Conservation (phyloP, 176 grass and related monocot genomes). For the Calamus simplicifolius region DNA sequence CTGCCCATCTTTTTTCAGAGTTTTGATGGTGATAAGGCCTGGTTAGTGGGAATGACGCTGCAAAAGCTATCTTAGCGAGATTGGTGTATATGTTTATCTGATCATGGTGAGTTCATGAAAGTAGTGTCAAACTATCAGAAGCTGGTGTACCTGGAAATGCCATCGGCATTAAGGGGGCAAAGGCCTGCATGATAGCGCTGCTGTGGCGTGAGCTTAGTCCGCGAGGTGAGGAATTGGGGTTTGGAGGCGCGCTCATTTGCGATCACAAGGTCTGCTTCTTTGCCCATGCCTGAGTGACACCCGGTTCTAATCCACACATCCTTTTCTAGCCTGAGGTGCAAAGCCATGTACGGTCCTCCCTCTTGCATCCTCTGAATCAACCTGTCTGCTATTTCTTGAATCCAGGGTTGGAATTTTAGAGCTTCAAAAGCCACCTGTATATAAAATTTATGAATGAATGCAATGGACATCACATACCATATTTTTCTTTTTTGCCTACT, state of each 20-base stretch:
- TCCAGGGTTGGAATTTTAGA: slow-evolving; percentile 30
- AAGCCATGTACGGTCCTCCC: slow-evolving; percentile 30
- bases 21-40: no score
- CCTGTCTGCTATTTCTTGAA: slow-evolving; percentile 14
- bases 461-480: no score
- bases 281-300: slow-evolving; percentile 27
- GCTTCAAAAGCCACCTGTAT: slow-evolving; percentile 35
- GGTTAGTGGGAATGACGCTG: no score
- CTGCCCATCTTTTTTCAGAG: no score
- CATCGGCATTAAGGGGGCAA: slow-evolving; percentile 35
- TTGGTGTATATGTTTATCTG: no score
- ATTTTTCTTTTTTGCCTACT: not conserved
- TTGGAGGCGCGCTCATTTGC: slow-evolving; percentile 6
- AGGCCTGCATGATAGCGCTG: slow-evolving; percentile 25
- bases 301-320: slow-evolving; percentile 44
- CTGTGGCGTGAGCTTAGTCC: slow-evolving; percentile 18
- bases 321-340: slow-evolving; percentile 38
- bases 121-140: no score
- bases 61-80: no score
- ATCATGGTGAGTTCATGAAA: no score
- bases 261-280: slow-evolving; percentile 1
- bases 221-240: slow-evolving; percentile 25
- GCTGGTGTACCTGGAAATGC: slow-evolving; percentile 20
- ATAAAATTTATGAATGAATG: no score
- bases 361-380: slow-evolving; percentile 29